Evolutionary conservation across 495 filamentous ascomycete species (phyloP).

Genomic region (Corynascus novoguineensis): DNA sequence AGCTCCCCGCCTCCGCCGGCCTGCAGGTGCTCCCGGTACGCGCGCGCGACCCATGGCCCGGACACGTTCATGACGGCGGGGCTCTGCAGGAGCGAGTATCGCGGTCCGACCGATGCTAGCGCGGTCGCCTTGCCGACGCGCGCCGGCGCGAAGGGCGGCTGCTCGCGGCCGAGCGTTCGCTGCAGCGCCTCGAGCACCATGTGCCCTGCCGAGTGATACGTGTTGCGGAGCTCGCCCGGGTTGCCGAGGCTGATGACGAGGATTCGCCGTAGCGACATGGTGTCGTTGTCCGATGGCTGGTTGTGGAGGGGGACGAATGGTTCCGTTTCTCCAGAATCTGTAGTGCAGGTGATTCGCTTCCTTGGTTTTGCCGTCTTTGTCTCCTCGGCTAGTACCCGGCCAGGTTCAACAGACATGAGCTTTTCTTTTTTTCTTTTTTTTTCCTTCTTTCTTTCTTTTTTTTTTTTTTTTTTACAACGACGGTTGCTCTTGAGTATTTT

Average conservation of each 20-base stretch:
- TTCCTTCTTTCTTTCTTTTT: no score
- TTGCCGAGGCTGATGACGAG: conserved; percentile 48
- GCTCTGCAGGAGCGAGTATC: conserved; percentile 62
- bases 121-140: conserved; percentile 38
- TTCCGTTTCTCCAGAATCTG: not conserved
- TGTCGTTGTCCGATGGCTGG: not conserved
- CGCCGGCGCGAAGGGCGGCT: conserved; percentile 42
- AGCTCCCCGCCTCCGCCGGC: conserved; percentile 26
- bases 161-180: conserved; percentile 36
- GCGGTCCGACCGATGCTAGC: conserved; percentile 37
- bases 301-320: not conserved
- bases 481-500: no score
- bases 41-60: conserved; percentile 49
- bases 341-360: not conserved
- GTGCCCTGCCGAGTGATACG: conserved; percentile 80
- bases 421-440: no score
- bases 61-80: conserved; percentile 72
- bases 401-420: not conserved
- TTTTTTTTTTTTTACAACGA: no score
- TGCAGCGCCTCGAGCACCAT: conserved; percentile 54
- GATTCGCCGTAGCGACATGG: conserved; percentile 35
- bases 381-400: not conserved
- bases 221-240: conserved; percentile 53
- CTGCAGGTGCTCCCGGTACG: conserved; percentile 38
- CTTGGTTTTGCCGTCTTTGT: not conserved